A percentile compares a stretch with the other conserved stretches of the same genome.
Evolutionary conservation across 352 stramenopile genomes (phyloP).

Genomic region (Phytophthora vignae): DNA sequence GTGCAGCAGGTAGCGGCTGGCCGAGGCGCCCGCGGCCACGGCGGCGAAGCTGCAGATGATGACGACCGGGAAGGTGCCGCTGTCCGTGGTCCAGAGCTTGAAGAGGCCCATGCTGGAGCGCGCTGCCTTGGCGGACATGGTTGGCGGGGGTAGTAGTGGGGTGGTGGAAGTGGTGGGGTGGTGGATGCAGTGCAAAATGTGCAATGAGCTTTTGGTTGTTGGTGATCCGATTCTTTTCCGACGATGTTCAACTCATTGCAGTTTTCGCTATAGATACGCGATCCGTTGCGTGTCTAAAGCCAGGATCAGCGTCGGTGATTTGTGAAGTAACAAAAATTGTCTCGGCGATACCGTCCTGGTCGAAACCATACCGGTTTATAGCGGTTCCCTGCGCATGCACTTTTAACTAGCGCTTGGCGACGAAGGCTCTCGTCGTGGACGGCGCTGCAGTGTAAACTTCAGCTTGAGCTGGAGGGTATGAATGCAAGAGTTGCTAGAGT

Average conservation of each 20-base stretch:
- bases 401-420: not conserved
- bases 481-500: not conserved
- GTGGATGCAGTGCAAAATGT: conserved; percentile 12
- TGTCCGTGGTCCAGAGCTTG: conserved; percentile 60
- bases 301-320: not conserved
- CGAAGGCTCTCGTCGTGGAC: not conserved
- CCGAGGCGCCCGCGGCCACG: conserved; percentile 35
- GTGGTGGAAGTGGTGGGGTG: too few relatives aligned
- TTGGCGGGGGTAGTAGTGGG: conserved; percentile 7
- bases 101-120: conserved; percentile 48
- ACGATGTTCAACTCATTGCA: not conserved
- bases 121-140: conserved; percentile 35
- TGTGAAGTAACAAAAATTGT: conserved; percentile 15
- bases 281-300: conserved; percentile 10
- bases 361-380: not conserved
- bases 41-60: conserved; percentile 47
- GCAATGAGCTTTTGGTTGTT: conserved; percentile 10
- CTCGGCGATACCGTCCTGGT: not conserved
- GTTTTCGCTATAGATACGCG: conserved; percentile 16
- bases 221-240: not conserved
- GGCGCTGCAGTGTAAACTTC: not conserved
- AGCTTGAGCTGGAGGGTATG: not conserved
- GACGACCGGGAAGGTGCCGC: conserved; percentile 54
- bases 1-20: conserved; percentile 39
- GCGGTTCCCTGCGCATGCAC: not conserved